Base-by-base conservation (phyloP, 768 basidiomycete species). In the Grammothele lineata region DNA sequence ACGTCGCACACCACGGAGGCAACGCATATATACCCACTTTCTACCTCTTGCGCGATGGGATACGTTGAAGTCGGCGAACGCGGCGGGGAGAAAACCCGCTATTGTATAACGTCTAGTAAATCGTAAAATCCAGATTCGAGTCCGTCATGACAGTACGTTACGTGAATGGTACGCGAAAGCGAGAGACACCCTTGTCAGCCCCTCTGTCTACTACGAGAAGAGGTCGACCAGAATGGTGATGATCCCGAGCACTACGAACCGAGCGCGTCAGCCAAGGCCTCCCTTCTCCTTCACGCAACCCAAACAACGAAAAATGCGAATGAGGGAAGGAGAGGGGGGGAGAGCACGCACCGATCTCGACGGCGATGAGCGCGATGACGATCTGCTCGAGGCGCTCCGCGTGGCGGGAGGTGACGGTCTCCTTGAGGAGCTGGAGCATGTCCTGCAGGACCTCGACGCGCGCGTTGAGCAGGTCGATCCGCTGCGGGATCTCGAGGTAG, bases 381-480 rank as follows among this genome's bases (percentile, higher is more conserved):
- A 96, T 92, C 63, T 90, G 88, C 65, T 96, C 93, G 7, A 96
- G 75, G 21, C 91, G 79, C 65, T 96, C 93, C 1, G 91, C 82
- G 59, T 96, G 92, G 57, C 83, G 81, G 55, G 84, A 92, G 22
- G 90, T 90, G 21, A 95, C 93, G 10, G 90, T 89, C 67, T 96
- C 94, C 66, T 97, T 97, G 43, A 97, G 71, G 42, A 97, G 77
- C 61, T 92, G 87, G 10, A 97, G 79, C 89, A 97, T 95, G 65
- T 97, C 94, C 74, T 97, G 94, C 27, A 97, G 69, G 41, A 97
- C 89, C 73, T 92, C 94, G 27, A 96, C 92, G 50, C 94, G 85
- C 36, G 92, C 89, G 66, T 95, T 96, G 48, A 97, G 73, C 22
- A 96, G 71, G 64, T 93, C 89, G 51, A 94, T 91, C 46, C 94